Evolutionary conservation across 108 stramenopile species (phyloP).

Genomic region (Fragilaria crotonensis): DNA sequence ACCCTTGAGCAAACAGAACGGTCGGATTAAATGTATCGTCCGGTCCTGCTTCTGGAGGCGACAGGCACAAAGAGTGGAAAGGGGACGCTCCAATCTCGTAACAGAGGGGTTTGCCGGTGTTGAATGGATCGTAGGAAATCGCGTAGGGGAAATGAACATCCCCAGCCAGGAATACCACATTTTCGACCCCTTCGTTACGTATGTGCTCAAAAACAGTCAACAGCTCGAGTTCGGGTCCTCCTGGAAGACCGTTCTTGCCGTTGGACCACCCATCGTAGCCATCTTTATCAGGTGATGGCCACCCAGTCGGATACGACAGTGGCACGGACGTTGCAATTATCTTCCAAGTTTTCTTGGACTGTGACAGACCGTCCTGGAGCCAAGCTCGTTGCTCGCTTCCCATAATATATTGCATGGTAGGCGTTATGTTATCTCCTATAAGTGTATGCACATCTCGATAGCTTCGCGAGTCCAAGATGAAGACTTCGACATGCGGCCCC

Average conservation of each 20-base stretch:
- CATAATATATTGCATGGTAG: slow-evolving; percentile 21
- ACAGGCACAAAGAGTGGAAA: slow-evolving; percentile 3
- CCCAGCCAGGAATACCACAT: not conserved
- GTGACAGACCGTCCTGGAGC: slow-evolving; percentile 23
- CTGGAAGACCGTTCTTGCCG: slow-evolving; percentile 4
- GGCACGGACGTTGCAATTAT: slow-evolving; percentile 34
- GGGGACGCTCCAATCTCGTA: slow-evolving; percentile 8
- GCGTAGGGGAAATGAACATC: slow-evolving; percentile 3
- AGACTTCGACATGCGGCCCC: slow-evolving; percentile 36
- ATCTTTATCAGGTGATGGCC: slow-evolving; percentile 5
- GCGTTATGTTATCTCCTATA: not conserved
- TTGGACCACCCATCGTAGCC: slow-evolving; percentile 22
- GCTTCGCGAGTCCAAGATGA: slow-evolving; percentile 33
- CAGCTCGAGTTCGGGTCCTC: slow-evolving; percentile 27
- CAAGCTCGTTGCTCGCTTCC: slow-evolving; percentile 29
- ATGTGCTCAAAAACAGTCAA: not conserved
- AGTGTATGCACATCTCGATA: slow-evolving; percentile 18
- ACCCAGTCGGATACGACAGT: slow-evolving; percentile 25
- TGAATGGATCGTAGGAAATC: slow-evolving; percentile 8
- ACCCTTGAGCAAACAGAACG: not conserved
- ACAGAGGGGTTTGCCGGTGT: slow-evolving; percentile 1
- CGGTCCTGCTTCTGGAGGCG: slow-evolving; percentile 4
- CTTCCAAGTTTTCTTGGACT: slow-evolving; percentile 36
- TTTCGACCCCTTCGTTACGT: not conserved
- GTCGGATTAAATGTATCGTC: slow-evolving; percentile 7